phyloP scores from a whole-genome alignment of 2,329 filamentous ascomycete species.

The Neofusicoccum cordaticola region DNA sequence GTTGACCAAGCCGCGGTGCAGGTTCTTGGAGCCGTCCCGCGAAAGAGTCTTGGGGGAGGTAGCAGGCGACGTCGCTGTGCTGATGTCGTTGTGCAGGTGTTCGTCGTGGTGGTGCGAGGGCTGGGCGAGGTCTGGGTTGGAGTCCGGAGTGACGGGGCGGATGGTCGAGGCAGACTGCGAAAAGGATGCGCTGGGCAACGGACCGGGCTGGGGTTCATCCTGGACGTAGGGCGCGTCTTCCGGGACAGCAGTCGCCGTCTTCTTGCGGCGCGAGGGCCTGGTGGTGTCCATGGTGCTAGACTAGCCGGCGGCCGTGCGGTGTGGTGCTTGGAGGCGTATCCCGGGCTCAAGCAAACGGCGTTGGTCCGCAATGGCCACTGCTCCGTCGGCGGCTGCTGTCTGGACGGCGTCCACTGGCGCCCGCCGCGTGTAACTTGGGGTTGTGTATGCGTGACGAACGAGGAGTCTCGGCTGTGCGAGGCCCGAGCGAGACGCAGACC shows the following conservation, averaged over 20 bases:
- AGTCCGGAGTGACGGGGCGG: conserved; percentile 66
- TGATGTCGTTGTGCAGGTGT: conserved; percentile 23
- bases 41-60: conserved; percentile 15
- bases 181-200: conserved; percentile 11
- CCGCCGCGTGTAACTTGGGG: conserved; percentile 16
- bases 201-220: neutral
- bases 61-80: conserved; percentile 12
- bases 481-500: conserved; percentile 13
- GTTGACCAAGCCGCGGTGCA: conserved; percentile 23
- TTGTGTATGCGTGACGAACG: conserved; percentile 13
- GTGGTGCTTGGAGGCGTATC: neutral
- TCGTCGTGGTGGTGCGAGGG: conserved; percentile 28
- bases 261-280: conserved; percentile 17
- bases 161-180: conserved; percentile 46
- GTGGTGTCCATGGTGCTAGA: conserved; percentile 16
- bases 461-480: conserved; percentile 14
- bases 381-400: neutral
- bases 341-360: conserved; percentile 4
- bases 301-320: conserved; percentile 11
- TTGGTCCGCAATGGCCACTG: neutral
- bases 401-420: conserved; percentile 3
- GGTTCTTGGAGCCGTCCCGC: conserved; percentile 8
- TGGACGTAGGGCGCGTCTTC: conserved; percentile 12
- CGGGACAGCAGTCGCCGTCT: conserved; percentile 9
- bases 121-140: conserved; percentile 26